A percentile compares a stretch with the other conserved stretches of the same genome.
These are phyloP conservation scores for Hymenoscyphus repandus DNA, from an alignment of 2,329 filamentous ascomycete species.

Conservation along the genomic window DNA sequence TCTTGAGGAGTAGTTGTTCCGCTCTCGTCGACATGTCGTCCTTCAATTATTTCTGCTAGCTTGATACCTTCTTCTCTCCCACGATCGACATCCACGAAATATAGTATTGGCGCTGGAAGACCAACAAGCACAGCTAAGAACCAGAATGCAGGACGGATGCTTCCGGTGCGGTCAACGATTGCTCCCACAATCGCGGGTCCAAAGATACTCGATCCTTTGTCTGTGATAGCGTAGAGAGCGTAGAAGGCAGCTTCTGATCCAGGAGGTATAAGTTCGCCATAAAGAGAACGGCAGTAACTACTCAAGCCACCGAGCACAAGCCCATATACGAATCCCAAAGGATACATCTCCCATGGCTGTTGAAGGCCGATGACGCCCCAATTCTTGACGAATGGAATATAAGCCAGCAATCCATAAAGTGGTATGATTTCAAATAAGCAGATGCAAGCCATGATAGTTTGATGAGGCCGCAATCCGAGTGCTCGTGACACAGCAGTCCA, in stretches of 20 bases:
- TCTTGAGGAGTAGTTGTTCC: conserved; percentile 9
- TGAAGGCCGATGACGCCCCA: conserved; percentile 79
- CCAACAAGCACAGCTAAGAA: conserved; percentile 84
- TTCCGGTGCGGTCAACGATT: conserved; percentile 79
- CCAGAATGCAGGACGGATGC: conserved; percentile 83
- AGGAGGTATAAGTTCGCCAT: conserved; percentile 87
- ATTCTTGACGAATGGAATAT: conserved; percentile 69
- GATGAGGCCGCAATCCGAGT: conserved; percentile 67
- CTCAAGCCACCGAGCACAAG: conserved; percentile 90
- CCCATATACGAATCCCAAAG: conserved; percentile 82
- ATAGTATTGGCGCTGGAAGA: conserved; percentile 77
- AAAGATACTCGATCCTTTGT: conserved; percentile 92
- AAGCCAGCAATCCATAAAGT: conserved; percentile 83
- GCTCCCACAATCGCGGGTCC: conserved; percentile 89
- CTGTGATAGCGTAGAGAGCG: conserved; percentile 92
- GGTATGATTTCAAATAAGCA: conserved; percentile 88
- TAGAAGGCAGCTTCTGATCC: conserved; percentile 96
- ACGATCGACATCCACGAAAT: conserved; percentile 77
- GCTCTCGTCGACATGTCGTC: conserved; percentile 35
- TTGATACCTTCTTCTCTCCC: conserved; percentile 64
- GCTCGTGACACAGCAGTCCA: conserved; percentile 76
- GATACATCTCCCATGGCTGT: conserved; percentile 95
- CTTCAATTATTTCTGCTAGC: conserved; percentile 56
- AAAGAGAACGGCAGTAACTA: conserved; percentile 87
- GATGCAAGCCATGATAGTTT: conserved; percentile 91